Evolutionary conservation across 768 basidiomycete genomes (phyloP), one percentile per base, ranked within the genome.

Genomic region (Tremella mesenterica): DNA sequence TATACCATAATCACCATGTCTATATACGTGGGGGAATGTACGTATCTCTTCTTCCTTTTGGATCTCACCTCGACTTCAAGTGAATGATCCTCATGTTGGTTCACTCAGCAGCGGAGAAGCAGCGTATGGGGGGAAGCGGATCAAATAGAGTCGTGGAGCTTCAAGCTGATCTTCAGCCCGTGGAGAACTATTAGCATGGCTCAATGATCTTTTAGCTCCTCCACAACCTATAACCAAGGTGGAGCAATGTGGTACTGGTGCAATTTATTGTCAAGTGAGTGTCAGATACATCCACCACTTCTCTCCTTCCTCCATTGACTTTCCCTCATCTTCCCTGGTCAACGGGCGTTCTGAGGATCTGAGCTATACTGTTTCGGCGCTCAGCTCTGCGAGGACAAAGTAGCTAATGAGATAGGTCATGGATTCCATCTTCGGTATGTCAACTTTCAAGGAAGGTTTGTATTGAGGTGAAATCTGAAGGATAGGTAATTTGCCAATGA

Each of bases 171-270:
- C 14, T 14, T n/a, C 14, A 73, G 72, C 72, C 26, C 68, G 71
- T 51, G 84, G 85, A 28, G 95, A 99, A 67, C 79, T 99, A 21
- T 67, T 99, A 14, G 79, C 79, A 39, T 99, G 95, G 95, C 77
- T 95, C 64, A 97, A 99, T 75, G 87, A 92, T 38, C 83, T 99
- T 21, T 80, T 96, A 0, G 47, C 54, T 14, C 53, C 62, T 3
- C 85, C 88, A 73, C 77, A 88, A 64, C 85, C 84, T 77, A 89
- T 91, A 76, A 88, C 86, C 12, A 97, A 93, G 74, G 76, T 95
- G 58, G 88, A 91, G 75, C 87, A 91, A 73, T 67, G 65, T 48
- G 66, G 61, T 20, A 81, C 83, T 0, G 93, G 93, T 45, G 90
- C 82, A 2, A 90, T 88, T 27, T 96, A 96, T 74, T 91, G 89